phyloP scores from a whole-genome alignment of 2,329 filamentous ascomycete species.

The Keithomyces neogunnii region DNA sequence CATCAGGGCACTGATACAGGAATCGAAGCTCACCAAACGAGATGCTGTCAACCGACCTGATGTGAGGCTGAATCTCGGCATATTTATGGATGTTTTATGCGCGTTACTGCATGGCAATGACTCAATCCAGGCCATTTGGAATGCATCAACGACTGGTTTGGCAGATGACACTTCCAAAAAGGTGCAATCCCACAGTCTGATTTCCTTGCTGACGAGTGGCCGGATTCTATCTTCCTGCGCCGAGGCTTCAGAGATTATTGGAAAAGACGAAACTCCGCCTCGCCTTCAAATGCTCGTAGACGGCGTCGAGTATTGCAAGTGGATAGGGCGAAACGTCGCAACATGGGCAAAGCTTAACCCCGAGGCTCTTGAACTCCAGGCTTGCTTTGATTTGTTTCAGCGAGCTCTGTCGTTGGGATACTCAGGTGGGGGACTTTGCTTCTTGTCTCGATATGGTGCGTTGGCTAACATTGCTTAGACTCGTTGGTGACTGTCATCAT shows the following conservation, averaged over 20 bases:
- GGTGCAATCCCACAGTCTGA: constrained; percentile 26
- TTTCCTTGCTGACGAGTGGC: constrained; percentile 39
- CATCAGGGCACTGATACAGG: constrained; percentile 52
- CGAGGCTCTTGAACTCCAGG: constrained; percentile 28
- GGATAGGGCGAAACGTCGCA: constrained; percentile 61
- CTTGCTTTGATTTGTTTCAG: constrained; percentile 40
- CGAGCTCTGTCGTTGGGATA: constrained; percentile 66
- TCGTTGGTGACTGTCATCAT: constrained; percentile 27
- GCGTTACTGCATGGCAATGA: constrained; percentile 30
- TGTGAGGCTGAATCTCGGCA: constrained; percentile 32
- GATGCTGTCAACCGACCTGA: constrained; percentile 30
- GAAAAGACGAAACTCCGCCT: constrained; percentile 19
- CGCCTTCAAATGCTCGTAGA: constrained; percentile 51
- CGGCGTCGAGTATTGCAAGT: constrained; percentile 56
- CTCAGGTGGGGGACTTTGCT: constrained; percentile 40
- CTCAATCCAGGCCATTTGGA: constrained; percentile 31
- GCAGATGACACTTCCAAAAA: constrained; percentile 18
- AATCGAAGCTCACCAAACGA: constrained; percentile 31
- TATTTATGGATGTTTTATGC: constrained; percentile 35
- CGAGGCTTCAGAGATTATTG: constrained; percentile 45
- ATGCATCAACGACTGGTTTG: constrained; percentile 16
- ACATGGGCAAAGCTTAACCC: constrained; percentile 27
- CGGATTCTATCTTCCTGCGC: constrained; percentile 41
- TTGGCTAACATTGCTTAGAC: constrained; percentile 26
- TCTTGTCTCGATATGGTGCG: background rate